phyloP scores from a whole-genome alignment of 192 early-diverging fungal genomes.

The Backusella mclennaniae region DNA sequence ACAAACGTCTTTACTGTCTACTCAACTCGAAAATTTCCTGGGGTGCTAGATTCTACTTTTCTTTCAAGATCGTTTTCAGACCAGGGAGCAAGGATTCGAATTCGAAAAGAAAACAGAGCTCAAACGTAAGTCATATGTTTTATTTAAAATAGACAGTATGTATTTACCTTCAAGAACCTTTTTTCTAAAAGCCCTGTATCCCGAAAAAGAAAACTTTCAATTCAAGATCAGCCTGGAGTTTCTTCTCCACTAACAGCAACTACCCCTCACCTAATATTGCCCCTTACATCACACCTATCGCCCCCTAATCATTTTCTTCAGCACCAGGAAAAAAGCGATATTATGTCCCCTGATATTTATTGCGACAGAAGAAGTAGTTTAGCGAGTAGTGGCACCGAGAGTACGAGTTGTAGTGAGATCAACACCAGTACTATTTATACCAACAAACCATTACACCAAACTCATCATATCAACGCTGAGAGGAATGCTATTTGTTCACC shows the following conservation, averaged over 20 bases:
- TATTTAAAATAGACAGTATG: background rate
- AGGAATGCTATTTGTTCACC: background rate
- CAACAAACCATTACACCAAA: background rate
- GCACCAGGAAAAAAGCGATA: background rate
- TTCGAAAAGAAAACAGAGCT: slow-evolving; percentile 77
- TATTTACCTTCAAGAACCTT: background rate
- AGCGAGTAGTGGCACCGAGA: slow-evolving; percentile 11
- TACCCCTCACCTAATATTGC: background rate
- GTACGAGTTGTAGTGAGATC: background rate
- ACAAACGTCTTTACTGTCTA: slow-evolving; percentile 82
- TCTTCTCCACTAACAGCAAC: background rate
- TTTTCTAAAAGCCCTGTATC: background rate
- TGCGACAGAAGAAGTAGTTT: slow-evolving; percentile 3
- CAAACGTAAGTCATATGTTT: slow-evolving; percentile 25
- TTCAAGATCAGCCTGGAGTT: background rate
- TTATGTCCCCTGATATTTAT: background rate
- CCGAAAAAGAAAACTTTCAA: slow-evolving; percentile 11
- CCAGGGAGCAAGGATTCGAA: slow-evolving; percentile 90
- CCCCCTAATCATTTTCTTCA: background rate
- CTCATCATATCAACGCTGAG: background rate
- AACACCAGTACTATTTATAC: background rate
- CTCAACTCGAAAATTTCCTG: slow-evolving; percentile 87
- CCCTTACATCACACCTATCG: background rate
- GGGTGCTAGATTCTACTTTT: slow-evolving; percentile 89
- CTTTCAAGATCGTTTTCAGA: slow-evolving; percentile 88